phyloP scores from a whole-genome alignment of 1,284 basidiomycete genomes.

The Pseudomicrostroma phylloplanum region DNA sequence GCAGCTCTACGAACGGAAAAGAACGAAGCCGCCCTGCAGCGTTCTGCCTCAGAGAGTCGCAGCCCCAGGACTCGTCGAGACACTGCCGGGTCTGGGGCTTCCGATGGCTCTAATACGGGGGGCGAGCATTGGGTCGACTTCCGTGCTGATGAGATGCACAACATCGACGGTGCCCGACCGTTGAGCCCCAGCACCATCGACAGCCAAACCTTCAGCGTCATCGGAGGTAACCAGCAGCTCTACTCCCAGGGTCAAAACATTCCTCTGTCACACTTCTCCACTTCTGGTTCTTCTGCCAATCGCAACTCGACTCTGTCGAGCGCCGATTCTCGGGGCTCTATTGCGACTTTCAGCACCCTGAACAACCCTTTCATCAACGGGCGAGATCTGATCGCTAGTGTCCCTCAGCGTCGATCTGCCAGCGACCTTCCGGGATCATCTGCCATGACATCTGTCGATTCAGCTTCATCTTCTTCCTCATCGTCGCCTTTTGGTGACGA shows the following conservation, averaged over 20 bases:
- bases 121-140: slow-evolving; percentile 6
- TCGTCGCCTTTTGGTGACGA: slow-evolving; percentile 5
- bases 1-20: slow-evolving; percentile 2
- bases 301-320: not conserved
- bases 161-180: slow-evolving; percentile 1
- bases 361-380: not conserved
- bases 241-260: slow-evolving; percentile 2
- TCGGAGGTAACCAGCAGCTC: not conserved
- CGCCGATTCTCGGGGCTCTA: not conserved
- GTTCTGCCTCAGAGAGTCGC: not conserved
- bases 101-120: not conserved
- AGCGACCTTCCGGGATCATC: not conserved
- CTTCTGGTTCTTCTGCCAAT: not conserved
- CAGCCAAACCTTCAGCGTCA: not conserved
- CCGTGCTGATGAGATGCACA: not conserved
- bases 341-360: slow-evolving; percentile 2
- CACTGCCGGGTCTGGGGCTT: too few relatives aligned
- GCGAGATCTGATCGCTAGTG: not conserved
- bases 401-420: not conserved
- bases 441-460: not conserved
- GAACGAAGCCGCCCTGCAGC: not conserved
- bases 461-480: slow-evolving; percentile 2
- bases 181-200: slow-evolving; percentile 4
- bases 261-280: not conserved
- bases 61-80: not conserved